phyloP scores from a whole-genome alignment of 2,329 filamentous ascomycete genomes.

The Amauroascus verrucosus region DNA sequence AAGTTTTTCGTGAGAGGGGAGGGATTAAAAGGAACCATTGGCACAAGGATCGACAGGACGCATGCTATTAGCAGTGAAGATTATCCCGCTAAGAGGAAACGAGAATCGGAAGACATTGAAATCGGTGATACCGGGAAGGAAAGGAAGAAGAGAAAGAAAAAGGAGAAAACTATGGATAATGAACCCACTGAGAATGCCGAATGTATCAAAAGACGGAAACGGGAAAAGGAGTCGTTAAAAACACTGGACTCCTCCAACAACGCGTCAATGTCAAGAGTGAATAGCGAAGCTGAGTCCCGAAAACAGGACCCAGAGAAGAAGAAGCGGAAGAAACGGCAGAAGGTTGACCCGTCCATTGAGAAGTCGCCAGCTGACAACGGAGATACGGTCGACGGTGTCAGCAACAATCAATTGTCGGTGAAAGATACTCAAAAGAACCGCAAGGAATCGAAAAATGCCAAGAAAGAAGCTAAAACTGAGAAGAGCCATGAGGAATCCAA shows the following conservation, averaged over 20 bases:
- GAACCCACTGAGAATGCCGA: neutral
- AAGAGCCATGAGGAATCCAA: slow-evolving; percentile 40
- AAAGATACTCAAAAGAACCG: slow-evolving; percentile 11
- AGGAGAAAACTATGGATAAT: slow-evolving; percentile 13
- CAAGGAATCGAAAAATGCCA: slow-evolving; percentile 16
- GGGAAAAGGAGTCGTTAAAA: slow-evolving; percentile 12
- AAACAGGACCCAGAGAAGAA: slow-evolving; percentile 7
- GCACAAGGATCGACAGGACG: slow-evolving; percentile 14
- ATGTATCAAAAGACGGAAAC: slow-evolving; percentile 16
- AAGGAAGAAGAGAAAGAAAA: slow-evolving; percentile 20
- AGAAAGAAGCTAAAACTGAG: slow-evolving; percentile 23
- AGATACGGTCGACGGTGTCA: neutral
- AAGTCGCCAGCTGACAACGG: slow-evolving; percentile 16
- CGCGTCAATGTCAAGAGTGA: neutral
- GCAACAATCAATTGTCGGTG: slow-evolving; percentile 16
- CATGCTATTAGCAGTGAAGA: neutral
- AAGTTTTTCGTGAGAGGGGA: slow-evolving; percentile 77
- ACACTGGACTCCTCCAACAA: neutral
- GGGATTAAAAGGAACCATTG: slow-evolving; percentile 57
- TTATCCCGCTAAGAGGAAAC: slow-evolving; percentile 29
- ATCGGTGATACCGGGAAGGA: slow-evolving; percentile 4
- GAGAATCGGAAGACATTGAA: slow-evolving; percentile 21
- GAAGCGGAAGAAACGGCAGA: slow-evolving; percentile 16
- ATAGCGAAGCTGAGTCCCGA: slow-evolving; percentile 10
- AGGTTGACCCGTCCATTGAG: slow-evolving; percentile 11